Evolutionary conservation across 768 basidiomycete genomes (phyloP), one percentile per base, ranked within the genome.

Genomic region (Boletus vermiculosoides): DNA sequence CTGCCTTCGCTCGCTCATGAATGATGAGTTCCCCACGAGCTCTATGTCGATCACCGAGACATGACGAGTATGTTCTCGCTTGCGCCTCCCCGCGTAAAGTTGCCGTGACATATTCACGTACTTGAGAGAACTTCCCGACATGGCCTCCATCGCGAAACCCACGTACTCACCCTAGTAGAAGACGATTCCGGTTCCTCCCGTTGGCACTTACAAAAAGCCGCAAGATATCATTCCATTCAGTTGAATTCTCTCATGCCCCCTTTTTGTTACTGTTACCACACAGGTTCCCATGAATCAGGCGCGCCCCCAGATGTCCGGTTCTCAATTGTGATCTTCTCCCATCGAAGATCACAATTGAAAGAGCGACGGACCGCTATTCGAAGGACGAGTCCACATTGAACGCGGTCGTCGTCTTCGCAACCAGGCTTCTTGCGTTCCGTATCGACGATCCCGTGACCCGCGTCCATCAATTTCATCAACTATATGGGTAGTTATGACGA

Each of bases 141-240:
- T n/a, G 83, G 77, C 4, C 74, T 90, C n/a, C 69, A 75, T 33
- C 77, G 76, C n/a, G n/a, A n/a, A 55, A 73, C 73, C 4, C 87
- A 2, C 89, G 10, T 77, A 51, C 61, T 75, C 13, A 81, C 79
- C 45, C 63, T 66, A 12, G 85, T 85, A 4, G 74, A 74, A 39
- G 77, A 81, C 16, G 79, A 75, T 16, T 72, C 79, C 3, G 85
- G 85, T 0, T 76, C 82, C 56, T 77, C 13, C 69, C 80, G 39
- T 67, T 81, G 30, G 78, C 78, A 15, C 81, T 75, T 68, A 65
- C 66, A 66, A 18, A 75, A 74, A 30, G 81, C 73, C 1, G 84
- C 84, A n/a, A 84, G 87, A 3, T 87, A 84, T 66, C 88, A 88
- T 68, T 73, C 86, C 5, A 85, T 86, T 82, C 54, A 40, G 72